These are phyloP conservation scores for Wickerhamomyces bovis DNA, from an alignment of 805 yeast genomes.

Conservation along the genomic window DNA sequence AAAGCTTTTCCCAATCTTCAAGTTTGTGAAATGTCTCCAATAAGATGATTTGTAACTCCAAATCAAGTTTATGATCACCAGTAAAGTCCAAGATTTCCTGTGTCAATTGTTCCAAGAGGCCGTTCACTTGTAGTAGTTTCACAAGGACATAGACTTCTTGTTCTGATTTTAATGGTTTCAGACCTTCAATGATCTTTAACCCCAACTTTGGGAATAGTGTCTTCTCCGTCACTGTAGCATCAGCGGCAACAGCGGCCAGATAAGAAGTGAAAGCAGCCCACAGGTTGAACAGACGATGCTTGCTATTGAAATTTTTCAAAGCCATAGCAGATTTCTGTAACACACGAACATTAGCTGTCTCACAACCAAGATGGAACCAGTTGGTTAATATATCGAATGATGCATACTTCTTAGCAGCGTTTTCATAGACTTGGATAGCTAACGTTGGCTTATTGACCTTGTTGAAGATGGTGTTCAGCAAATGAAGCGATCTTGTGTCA, in stretches of 20 bases:
- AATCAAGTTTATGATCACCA: constrained; percentile 35
- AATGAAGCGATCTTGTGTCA: constrained; percentile 46
- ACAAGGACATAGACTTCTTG: constrained; percentile 66
- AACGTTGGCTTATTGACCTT: constrained; percentile 33
- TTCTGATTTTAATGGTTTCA: constrained; percentile 45
- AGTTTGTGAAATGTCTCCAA: constrained; percentile 39
- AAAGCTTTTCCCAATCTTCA: constrained; percentile 40
- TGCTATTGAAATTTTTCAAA: constrained; percentile 30
- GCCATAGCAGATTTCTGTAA: constrained; percentile 51
- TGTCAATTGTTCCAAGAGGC: constrained; percentile 31
- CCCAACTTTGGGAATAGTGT: constrained; percentile 57
- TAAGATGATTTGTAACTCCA: constrained; percentile 56
- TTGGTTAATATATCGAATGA: constrained; percentile 37
- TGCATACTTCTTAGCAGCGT: constrained; percentile 52
- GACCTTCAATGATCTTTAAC: constrained; percentile 44
- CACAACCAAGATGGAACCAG: constrained; percentile 55
- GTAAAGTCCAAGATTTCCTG: constrained; percentile 29
- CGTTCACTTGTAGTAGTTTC: constrained; percentile 36
- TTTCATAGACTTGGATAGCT: constrained; percentile 47
- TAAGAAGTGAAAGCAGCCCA: constrained; percentile 56
- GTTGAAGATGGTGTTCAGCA: constrained; percentile 41
- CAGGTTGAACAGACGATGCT: constrained; percentile 32
- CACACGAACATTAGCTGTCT: constrained; percentile 40
- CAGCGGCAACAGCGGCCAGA: constrained; percentile 30
- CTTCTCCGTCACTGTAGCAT: constrained; percentile 38